phyloP scores from a whole-genome alignment of 129 eudicot genomes.

The Ambrosia trifida region DNA sequence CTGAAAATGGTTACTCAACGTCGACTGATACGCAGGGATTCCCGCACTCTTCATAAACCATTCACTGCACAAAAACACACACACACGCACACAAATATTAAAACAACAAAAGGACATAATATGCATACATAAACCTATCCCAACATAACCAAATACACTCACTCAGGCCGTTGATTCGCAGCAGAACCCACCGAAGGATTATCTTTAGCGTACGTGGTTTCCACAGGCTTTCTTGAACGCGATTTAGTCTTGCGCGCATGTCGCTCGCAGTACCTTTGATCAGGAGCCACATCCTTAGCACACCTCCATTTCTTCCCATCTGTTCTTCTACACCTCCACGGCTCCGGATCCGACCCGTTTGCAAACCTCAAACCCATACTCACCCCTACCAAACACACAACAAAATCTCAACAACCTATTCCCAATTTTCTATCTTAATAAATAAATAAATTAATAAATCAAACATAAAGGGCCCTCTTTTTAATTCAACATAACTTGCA shows the following conservation, averaged over 20 bases:
- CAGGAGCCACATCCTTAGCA: constrained; percentile 62
- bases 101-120: neutral
- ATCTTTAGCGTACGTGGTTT: constrained; percentile 31
- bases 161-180: neutral
- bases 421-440: too few relatives aligned
- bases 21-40: constrained; percentile 27
- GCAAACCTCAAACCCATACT: constrained; percentile 48
- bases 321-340: constrained; percentile 80
- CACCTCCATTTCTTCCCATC: constrained; percentile 89
- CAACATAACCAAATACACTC: neutral
- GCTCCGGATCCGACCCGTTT: constrained; percentile 60
- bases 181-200: neutral
- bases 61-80: constrained; percentile 36
- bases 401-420: neutral
- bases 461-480: too few relatives aligned
- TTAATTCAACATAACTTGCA: too few relatives aligned
- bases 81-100: neutral
- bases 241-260: constrained; percentile 61
- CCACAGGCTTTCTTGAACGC: constrained; percentile 97
- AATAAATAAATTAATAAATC: neutral
- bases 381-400: constrained; percentile 18
- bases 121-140: neutral
- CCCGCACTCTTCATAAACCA: constrained; percentile 45
- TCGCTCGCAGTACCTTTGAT: constrained; percentile 73
- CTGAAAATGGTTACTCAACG: constrained; percentile 36